Evolutionary conservation across 2,329 filamentous ascomycete genomes (phyloP), one percentile per base, ranked within the genome.

Genomic region (Mycocentrospora acerina): DNA sequence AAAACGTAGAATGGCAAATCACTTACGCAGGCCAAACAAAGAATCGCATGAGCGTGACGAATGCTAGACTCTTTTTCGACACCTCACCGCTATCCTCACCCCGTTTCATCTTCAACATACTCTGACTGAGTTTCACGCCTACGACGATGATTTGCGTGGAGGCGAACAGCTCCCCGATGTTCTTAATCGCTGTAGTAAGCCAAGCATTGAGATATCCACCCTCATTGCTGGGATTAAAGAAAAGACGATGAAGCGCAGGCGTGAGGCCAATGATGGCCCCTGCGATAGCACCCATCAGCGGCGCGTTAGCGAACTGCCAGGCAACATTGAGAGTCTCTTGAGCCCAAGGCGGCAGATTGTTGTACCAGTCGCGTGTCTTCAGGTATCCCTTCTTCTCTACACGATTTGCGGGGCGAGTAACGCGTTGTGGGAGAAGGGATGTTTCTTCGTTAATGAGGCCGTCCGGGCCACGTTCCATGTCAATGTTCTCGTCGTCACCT

Each of bases 141-240:
- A 83, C 81, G 0, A 86, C 74, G 12, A 86, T 75, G 12, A 86
- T 79, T 19, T 84, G 83, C 17, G 84, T 65, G 0, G 79, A 75
- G 0, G 83, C 80, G 55, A 86, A 86, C 0, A 86, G 69, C 0
- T 74, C 71, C 3, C 83, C 82, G 15, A 85, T 71, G 38, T 81
- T 84, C 48, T 79, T 74, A 14, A 86, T 64, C 0, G 78, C 76
- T 17, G 72, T 69, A 0, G 81, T 83, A 29, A 85, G 62, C 81
- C 81, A 85, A 2, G 80, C 80, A 11, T 75, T 79, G 50, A 84
- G 77, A 35, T 80, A 75, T 1, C 81, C 80, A 4, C 81, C 81
- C 8, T 80, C 65, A 4, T 75, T 53, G 3, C 71, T 70, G 9
- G 71, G 61, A 32, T 65, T 70, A 66, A 85, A 85, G 61, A 85